These are phyloP conservation scores for Orychophragmus violaceus DNA, from an alignment of 345 rosid genomes.

Conservation along the genomic window DNA sequence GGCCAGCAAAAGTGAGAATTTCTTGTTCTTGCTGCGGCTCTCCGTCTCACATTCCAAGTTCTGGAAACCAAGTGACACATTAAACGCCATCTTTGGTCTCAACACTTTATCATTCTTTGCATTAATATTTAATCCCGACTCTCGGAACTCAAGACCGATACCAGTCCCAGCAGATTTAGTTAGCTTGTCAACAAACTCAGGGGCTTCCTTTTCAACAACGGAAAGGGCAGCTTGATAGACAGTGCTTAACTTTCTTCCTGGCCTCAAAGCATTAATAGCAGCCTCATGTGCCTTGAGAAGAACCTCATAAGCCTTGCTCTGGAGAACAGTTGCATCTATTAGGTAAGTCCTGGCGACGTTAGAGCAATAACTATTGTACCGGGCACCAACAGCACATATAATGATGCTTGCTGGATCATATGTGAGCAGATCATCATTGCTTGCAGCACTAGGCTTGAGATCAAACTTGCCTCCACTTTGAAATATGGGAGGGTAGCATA, in stretches of 20 bases:
- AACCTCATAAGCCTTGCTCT: constrained; percentile 86
- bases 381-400: constrained; percentile 78
- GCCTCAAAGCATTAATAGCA: constrained; percentile 60
- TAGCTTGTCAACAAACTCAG: constrained; percentile 59
- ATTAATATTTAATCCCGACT: constrained; percentile 74
- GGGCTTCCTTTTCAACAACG: constrained; percentile 74
- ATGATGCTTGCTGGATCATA: constrained; percentile 89
- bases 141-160: constrained; percentile 92
- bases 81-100: constrained; percentile 68
- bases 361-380: constrained; percentile 90
- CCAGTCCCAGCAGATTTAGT: constrained; percentile 98
- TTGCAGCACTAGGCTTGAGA: constrained; percentile 89
- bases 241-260: constrained; percentile 61
- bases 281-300: constrained; percentile 94
- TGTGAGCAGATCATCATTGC: constrained; percentile 70
- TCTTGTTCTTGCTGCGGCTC: constrained; percentile 61
- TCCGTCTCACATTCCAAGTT: constrained; percentile 56
- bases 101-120: constrained; percentile 66
- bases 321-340: constrained; percentile 76
- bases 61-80: constrained; percentile 86
- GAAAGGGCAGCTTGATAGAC: constrained; percentile 77
- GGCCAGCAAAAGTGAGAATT: constrained; percentile 69
- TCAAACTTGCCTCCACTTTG: constrained; percentile 94
- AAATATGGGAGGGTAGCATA: constrained; percentile 92
- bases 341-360: constrained; percentile 77